Evolutionary conservation across 2,329 filamentous ascomycete genomes (phyloP).

Genomic region (Chrysoporthe cubensis): DNA sequence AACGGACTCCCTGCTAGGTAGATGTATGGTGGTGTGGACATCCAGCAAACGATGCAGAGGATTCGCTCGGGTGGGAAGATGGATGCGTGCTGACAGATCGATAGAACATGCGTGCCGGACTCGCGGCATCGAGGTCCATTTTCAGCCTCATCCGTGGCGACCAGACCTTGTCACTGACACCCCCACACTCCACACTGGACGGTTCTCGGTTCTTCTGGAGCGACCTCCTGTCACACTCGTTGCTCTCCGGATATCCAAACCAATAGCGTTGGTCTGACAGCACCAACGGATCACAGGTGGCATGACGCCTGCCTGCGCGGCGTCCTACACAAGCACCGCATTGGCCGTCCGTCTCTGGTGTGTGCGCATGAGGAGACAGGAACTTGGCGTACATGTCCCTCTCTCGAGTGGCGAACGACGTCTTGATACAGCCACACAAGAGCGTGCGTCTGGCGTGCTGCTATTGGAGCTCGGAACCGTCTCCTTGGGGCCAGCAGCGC

Average conservation of each 20-base stretch:
- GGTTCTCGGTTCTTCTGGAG: not conserved
- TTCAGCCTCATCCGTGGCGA: slow-evolving; percentile 1
- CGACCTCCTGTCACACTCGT: not conserved
- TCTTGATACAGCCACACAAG: slow-evolving; percentile 20
- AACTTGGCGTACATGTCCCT: slow-evolving; percentile 12
- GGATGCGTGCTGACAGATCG: not conserved
- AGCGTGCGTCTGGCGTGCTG: slow-evolving; percentile 12
- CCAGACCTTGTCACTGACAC: too few species aligned
- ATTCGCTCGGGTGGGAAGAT: not conserved
- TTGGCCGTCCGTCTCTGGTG: not conserved
- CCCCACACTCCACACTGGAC: not conserved
- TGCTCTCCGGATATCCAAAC: not conserved
- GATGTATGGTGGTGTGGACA: not conserved
- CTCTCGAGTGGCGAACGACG: slow-evolving; percentile 8
- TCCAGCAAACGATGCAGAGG: not conserved
- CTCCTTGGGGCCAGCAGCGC: slow-evolving; percentile 3
- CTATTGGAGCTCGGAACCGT: slow-evolving; percentile 22
- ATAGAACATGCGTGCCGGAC: not conserved
- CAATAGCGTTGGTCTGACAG: not conserved
- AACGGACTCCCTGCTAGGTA: too few species aligned
- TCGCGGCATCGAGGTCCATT: not conserved
- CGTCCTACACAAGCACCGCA: not conserved
- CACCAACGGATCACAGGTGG: not conserved
- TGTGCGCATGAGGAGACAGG: not conserved
- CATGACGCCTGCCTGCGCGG: slow-evolving; percentile 1